Base-by-base conservation (phyloP, 176 grass and related monocot species). In the Cenchrus purpureus region DNA sequence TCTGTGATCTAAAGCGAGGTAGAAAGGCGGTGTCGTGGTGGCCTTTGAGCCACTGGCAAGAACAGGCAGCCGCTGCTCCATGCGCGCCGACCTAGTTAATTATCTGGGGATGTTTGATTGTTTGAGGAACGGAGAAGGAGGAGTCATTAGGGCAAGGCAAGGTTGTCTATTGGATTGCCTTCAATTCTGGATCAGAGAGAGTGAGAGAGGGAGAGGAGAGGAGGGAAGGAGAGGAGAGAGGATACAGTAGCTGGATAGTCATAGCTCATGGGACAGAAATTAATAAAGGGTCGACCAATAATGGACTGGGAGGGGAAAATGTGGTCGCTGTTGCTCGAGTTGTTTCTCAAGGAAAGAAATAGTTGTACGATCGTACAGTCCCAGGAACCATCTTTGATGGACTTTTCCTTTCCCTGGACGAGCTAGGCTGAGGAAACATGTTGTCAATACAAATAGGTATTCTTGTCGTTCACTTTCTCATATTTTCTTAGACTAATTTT, bases 31-130 rank as follows among this genome's bases (percentile, higher is more conserved):
- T 50, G 82, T 71, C 66, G 53, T 68, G 77, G 25, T 67, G 55
- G 78, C 10, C 54, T 90, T 91, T 16, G 92, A 89, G 86, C 80
- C 73, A 54, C 84, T 44, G 12, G 51, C 58, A 81, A 85, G 68
- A 87, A 87, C 80, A 60, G 86, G 87, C 44, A 84, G 69, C 25
- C 25, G 25, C 74, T 89, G 80, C 82, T 94, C 89, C 92, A 94
- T 94, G 45, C 61, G 40, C 68, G 37, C 19, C 4, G 72, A 48
- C 67, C 84, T 83, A 77, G 59, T 85, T 77, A 40, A 77, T 81
- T 77, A 77, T 85, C 69, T 60, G 75, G 46, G 53, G 63, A 77
- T 81, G 52, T 22, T 81, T 77, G 48, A 78, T 37, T 88, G 60
- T 74, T 15, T 68, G 25, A 54, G 62, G 79, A 66, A 79, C 20